A percentile compares a stretch with the other conserved stretches of the same genome.
Conservation (phyloP, 176 grass and related monocot genomes). For the Canna indica region DNA sequence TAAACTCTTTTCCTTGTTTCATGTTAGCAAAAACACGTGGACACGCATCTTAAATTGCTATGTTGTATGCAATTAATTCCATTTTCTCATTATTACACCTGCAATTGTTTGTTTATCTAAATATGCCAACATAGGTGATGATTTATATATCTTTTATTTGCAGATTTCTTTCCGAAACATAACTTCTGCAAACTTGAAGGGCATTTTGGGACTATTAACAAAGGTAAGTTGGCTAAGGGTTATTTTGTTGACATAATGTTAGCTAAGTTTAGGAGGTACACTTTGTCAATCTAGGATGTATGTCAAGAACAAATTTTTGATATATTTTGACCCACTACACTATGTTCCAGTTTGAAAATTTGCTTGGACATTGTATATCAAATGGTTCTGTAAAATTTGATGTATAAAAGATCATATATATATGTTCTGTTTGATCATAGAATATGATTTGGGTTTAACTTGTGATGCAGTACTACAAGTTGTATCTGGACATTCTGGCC, state of each 20-base stretch:
- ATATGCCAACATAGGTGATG: neutral
- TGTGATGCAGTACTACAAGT: slow-evolving; percentile 70
- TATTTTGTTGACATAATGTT: neutral
- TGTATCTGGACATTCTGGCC: slow-evolving; percentile 64
- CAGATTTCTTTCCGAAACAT: slow-evolving; percentile 64
- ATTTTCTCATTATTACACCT: neutral
- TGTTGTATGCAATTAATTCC: neutral
- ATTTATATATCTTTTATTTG: slow-evolving; percentile 19
- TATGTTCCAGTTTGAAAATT: neutral
- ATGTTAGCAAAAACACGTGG: neutral
- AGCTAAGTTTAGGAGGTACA: neutral
- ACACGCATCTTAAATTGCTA: neutral
- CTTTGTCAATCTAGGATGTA: neutral
- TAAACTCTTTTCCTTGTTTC: neutral
- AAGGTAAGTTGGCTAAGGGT: slow-evolving; percentile 42
- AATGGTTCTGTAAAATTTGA: neutral
- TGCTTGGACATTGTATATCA: neutral
- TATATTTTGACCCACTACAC: neutral
- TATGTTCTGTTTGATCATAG: neutral
- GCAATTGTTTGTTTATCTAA: neutral
- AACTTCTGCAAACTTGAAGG: slow-evolving; percentile 38
- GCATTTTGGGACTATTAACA: slow-evolving; percentile 56
- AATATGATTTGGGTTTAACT: neutral
- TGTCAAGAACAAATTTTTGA: neutral
- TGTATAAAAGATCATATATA: neutral